phyloP scores from a whole-genome alignment of 2,329 filamentous ascomycete genomes.

The Orbilia quercus region DNA sequence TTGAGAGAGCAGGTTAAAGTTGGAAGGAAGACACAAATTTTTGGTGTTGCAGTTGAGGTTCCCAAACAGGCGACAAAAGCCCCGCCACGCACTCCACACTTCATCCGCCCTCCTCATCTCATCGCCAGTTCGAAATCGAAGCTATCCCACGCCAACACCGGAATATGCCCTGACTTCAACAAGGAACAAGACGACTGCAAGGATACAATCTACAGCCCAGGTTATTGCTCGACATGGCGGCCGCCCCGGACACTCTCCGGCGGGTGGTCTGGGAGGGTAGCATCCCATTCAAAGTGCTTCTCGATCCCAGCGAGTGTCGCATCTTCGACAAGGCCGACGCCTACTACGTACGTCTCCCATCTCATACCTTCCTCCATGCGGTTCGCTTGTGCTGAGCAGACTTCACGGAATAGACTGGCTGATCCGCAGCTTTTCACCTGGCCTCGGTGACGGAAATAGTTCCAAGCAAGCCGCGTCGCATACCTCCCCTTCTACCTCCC shows the following conservation, averaged over 20 bases:
- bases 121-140: no score
- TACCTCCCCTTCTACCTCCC: constrained; percentile 76
- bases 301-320: constrained; percentile 59
- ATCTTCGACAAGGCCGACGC: constrained; percentile 59
- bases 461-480: constrained; percentile 73
- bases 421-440: constrained; percentile 43
- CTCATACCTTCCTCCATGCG: constrained; percentile 3
- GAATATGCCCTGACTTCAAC: background rate
- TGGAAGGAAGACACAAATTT: constrained; percentile 31
- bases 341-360: constrained; percentile 58
- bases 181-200: background rate
- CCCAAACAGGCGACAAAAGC: constrained; percentile 10
- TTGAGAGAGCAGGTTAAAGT: background rate
- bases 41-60: constrained; percentile 46
- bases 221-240: constrained; percentile 9
- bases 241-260: constrained; percentile 54
- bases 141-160: constrained; percentile 4
- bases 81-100: background rate
- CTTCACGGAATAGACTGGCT: constrained; percentile 33
- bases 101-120: background rate
- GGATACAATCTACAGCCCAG: background rate
- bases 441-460: constrained; percentile 60
- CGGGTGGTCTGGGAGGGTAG: constrained; percentile 59
- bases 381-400: constrained; percentile 32
- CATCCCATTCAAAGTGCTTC: constrained; percentile 59